Percentiles rank a stretch among this genome's conserved stretches.
Conservation (phyloP, 768 basidiomycete genomes). For the Leccinum rimulosum region DNA sequence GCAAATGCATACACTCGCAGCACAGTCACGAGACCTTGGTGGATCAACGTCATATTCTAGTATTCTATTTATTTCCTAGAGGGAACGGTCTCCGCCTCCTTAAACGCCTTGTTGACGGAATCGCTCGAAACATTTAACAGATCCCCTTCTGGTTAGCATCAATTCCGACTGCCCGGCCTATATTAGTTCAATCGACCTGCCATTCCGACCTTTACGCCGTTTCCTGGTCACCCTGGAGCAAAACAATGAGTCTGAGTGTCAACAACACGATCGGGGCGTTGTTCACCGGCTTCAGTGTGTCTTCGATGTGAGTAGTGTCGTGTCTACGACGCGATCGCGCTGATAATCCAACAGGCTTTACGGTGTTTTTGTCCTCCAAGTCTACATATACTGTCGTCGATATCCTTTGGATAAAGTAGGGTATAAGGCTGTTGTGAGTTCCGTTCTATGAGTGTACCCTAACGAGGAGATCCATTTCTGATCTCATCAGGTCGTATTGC, state of each 20-base stretch:
- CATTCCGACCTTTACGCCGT: not conserved
- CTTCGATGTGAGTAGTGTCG: constrained; percentile 32
- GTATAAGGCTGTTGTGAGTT: constrained; percentile 53
- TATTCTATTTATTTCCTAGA: not conserved
- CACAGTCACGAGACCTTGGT: not conserved
- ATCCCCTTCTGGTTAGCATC: constrained; percentile 6
- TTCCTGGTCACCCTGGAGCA: constrained; percentile 1
- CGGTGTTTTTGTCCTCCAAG: constrained; percentile 54
- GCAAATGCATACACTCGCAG: not conserved
- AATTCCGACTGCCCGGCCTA: constrained; percentile 8
- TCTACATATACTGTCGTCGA: constrained; percentile 51
- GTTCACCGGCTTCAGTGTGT: constrained; percentile 55
- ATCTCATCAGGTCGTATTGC: constrained; percentile 27
- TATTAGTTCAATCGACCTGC: constrained; percentile 5
- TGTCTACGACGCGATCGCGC: not conserved
- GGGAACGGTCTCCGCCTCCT: not conserved
- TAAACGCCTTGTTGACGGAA: not conserved
- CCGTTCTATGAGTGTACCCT: not conserved
- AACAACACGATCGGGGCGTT: constrained; percentile 58
- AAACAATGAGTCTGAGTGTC: constrained; percentile 26
- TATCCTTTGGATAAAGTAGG: constrained; percentile 51
- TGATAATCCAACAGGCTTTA: constrained; percentile 40
- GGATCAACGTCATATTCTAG: not conserved
- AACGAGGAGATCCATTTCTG: not conserved
- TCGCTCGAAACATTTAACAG: not conserved